Evolutionary conservation across 1,284 basidiomycete species (phyloP).

Genomic region (Boletellus deceptivus): DNA sequence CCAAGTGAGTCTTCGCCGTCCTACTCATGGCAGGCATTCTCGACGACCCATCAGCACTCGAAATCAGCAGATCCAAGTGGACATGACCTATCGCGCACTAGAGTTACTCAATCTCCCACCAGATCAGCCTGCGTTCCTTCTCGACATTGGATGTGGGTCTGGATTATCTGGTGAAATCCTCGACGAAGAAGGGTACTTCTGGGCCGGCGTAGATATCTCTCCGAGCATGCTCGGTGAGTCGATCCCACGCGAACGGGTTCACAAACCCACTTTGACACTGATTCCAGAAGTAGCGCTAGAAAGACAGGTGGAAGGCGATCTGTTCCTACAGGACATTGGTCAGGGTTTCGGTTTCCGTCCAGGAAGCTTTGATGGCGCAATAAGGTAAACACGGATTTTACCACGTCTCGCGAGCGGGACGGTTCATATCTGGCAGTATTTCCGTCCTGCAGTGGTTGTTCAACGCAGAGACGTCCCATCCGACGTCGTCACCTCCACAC

Average conservation of each 20-base stretch:
- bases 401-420: background rate
- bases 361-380: conserved; percentile 96
- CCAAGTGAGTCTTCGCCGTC: conserved; percentile 61
- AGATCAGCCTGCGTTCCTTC: conserved; percentile 76
- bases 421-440: conserved; percentile 55
- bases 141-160: conserved; percentile 98
- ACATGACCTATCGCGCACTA: conserved; percentile 96
- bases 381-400: conserved; percentile 61
- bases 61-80: conserved; percentile 94
- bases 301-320: conserved; percentile 89
- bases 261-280: background rate
- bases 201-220: conserved; percentile 94
- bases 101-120: conserved; percentile 86
- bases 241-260: background rate
- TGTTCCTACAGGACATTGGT: conserved; percentile 91
- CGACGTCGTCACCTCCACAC: conserved; percentile 88
- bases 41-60: conserved; percentile 59
- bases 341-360: conserved; percentile 94
- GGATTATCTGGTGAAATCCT: conserved; percentile 97
- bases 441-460: conserved; percentile 99
- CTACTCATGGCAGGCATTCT: background rate
- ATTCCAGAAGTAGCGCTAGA: conserved; percentile 88
- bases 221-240: conserved; percentile 92
- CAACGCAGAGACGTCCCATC: conserved; percentile 92
- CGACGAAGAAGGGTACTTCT: conserved; percentile 90